Evolutionary conservation across 23 red algal species (phyloP).

Genomic region (Agarophyton chilense): DNA sequence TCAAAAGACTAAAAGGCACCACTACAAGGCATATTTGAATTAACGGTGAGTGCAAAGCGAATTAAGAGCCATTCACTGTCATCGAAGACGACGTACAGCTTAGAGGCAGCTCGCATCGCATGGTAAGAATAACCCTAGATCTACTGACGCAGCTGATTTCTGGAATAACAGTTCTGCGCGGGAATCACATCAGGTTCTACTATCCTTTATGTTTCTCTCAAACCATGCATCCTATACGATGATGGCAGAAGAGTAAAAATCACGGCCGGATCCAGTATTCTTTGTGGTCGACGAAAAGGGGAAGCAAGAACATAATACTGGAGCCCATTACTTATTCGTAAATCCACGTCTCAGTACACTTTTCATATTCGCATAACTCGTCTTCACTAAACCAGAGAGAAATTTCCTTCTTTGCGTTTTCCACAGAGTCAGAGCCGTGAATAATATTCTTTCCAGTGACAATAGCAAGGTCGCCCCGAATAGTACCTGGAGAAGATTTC

Average conservation of each 20-base stretch:
- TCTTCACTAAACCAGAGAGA: constrained; percentile 85
- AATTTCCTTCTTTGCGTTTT: constrained; percentile 86
- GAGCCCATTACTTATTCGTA: constrained; percentile 37
- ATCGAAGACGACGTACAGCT: no score
- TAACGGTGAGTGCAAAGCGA: no score
- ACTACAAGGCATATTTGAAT: no score
- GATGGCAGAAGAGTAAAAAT: not conserved
- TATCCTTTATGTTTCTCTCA: no score
- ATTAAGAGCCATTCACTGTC: no score
- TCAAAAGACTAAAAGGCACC: no score
- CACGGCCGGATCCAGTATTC: not conserved
- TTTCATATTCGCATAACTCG: constrained; percentile 67
- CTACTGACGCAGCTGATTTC: no score
- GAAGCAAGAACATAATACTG: not conserved
- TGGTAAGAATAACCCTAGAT: no score
- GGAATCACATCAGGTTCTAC: no score
- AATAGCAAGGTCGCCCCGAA: constrained; percentile 90
- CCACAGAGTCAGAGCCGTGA: constrained; percentile 87
- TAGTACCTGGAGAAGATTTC: constrained; percentile 89
- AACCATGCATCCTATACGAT: not conserved
- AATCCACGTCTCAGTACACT: constrained; percentile 49
- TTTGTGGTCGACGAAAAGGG: not conserved
- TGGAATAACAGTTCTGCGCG: no score
- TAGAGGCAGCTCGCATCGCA: no score
- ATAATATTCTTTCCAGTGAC: constrained; percentile 87